Evolutionary conservation across 2,329 filamentous ascomycete species (phyloP), one percentile per base, ranked within the genome.

Genomic region (Myriosclerotinia duriaeana): DNA sequence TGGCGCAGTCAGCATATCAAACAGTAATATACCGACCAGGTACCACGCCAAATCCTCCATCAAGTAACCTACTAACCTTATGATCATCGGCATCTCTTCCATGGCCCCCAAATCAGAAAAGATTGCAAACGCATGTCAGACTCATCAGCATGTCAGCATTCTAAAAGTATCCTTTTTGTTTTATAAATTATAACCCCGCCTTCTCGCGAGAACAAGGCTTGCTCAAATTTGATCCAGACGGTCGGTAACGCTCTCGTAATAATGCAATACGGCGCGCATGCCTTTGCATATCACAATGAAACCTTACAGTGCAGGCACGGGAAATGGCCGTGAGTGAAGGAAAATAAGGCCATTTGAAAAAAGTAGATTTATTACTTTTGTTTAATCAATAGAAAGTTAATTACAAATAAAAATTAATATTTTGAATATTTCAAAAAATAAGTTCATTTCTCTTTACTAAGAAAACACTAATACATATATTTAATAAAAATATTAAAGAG

Each of bases 221-320:
- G 56, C 56, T 48, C 56, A 36, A 48, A 48, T 60, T 38, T 17
- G 56, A 60, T 60, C 56, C 56, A 50, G n/a, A 50, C 56, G 34
- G 56, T 60, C 56, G 56, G 56, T 60, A 60, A 48, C 56, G 2
- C 22, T 48, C 30, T 50, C 22, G 46, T 44, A 42, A 59, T 44
- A 42, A 59, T 12, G 20, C 40, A 11, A 60, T 48, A 60, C 56
- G 56, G 38, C 48, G 12, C 56, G 56, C 40, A 34, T 55, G 15
- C 20, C 30, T n/a, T 53, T 6, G 15, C 20, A 38, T 59, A 48
- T 6, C 26, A 5, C 36, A 34, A 48, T 48, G 30, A 9, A 60
- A 30, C 56, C 42, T 48, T 48, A 38, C 7, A 2, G 30, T 60
- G 56, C 56, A 60, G 56, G 48, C 44, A 48, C 56, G 42, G 48